Conservation (phyloP, 805 yeast genomes). For the Starmerella tilneyi region DNA sequence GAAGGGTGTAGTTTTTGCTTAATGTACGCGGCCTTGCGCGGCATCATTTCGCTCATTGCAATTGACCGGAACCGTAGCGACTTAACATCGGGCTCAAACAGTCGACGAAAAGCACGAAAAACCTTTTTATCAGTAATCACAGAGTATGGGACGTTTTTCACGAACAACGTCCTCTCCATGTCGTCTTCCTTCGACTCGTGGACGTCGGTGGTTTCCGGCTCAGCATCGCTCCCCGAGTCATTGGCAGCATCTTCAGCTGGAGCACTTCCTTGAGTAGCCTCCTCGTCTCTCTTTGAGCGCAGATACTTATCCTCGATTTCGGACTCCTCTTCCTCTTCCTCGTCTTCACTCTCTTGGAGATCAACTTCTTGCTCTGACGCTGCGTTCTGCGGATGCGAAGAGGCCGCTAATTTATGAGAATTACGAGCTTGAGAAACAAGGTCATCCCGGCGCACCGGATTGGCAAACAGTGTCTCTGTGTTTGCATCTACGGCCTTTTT, state of each 20-base stretch:
- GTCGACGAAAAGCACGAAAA: constrained; percentile 53
- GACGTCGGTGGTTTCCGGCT: constrained; percentile 22
- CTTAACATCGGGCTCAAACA: constrained; percentile 35
- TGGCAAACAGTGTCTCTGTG: constrained; percentile 14
- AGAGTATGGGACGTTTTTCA: constrained; percentile 67
- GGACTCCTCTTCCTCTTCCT: not conserved
- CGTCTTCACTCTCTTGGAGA: not conserved
- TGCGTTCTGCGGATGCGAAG: not conserved
- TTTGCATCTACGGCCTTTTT: constrained; percentile 12
- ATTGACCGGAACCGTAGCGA: constrained; percentile 87
- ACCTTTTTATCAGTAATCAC: constrained; percentile 55
- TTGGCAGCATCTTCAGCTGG: not conserved
- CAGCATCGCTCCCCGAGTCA: constrained; percentile 22
- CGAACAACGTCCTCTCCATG: constrained; percentile 74
- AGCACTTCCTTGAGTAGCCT: not conserved
- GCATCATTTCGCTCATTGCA: constrained; percentile 75
- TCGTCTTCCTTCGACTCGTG: constrained; percentile 47
- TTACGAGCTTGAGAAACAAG: constrained; percentile 1
- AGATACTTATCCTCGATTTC: not conserved
- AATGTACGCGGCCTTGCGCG: constrained; percentile 84
- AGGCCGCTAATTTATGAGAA: not conserved
- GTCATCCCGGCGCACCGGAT: constrained; percentile 10
- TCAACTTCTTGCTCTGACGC: not conserved
- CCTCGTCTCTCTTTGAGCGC: not conserved
- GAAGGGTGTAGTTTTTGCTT: constrained; percentile 64